These are phyloP conservation scores for Leavenworthia alabamica DNA, from an alignment of 345 rosid genomes.

Conservation along the genomic window DNA sequence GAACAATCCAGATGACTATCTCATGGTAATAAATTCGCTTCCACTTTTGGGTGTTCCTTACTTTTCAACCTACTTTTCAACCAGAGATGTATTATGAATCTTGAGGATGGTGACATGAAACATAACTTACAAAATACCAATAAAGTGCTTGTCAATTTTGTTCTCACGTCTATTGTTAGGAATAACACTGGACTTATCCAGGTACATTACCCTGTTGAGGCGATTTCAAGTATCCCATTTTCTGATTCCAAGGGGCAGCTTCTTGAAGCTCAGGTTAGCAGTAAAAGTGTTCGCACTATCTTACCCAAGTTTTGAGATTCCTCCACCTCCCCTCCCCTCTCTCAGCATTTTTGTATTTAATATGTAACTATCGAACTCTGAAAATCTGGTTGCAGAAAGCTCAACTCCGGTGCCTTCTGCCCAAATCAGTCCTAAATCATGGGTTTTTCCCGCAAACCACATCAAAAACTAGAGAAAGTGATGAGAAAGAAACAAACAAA, in stretches of 20 bases:
- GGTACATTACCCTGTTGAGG: constrained; percentile 94
- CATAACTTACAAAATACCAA: constrained; percentile 1
- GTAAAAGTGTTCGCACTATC: background rate
- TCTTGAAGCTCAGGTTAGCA: constrained; percentile 75
- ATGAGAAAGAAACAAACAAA: constrained; percentile 14
- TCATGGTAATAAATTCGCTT: constrained; percentile 57
- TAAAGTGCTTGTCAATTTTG: background rate
- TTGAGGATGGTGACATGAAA: background rate
- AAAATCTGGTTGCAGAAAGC: constrained; percentile 51
- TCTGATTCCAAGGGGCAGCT: constrained; percentile 79
- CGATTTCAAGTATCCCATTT: constrained; percentile 49
- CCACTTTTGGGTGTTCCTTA: background rate
- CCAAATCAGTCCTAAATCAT: constrained; percentile 50
- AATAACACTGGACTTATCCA: constrained; percentile 27
- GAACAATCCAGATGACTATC: constrained; percentile 81
- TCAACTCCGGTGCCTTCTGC: constrained; percentile 74
- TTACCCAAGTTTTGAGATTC: background rate
- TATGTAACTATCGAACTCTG: background rate
- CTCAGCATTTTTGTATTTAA: background rate
- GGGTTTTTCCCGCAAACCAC: constrained; percentile 51
- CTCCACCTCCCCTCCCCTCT: background rate
- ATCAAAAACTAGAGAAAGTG: constrained; percentile 32
- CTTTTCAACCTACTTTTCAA: background rate
- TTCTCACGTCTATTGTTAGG: constrained; percentile 12
- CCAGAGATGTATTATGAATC: background rate